Percentiles rank a stretch among this genome's conserved stretches.
phyloP scores from a whole-genome alignment of 352 stramenopile species.

The Aphanomyces astaci region DNA sequence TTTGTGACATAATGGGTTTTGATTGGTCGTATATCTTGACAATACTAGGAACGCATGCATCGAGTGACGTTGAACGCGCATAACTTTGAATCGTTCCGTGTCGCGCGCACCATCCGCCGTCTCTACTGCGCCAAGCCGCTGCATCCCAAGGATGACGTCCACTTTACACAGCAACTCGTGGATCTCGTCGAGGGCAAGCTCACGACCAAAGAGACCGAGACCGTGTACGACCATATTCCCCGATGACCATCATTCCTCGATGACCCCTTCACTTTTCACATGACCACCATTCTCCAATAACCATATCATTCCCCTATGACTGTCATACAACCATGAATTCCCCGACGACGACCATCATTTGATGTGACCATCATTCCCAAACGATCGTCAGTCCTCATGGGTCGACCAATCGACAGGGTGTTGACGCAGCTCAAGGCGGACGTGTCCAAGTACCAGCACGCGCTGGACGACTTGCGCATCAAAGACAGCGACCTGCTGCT shows the following conservation, averaged over 20 bases:
- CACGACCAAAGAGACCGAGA: slow-evolving; percentile 28
- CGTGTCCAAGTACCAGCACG: slow-evolving; percentile 51
- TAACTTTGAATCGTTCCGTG: slow-evolving; percentile 53
- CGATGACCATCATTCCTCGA: too few relatives aligned
- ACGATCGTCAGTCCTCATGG: too few relatives aligned
- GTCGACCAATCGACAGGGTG: too few relatives aligned
- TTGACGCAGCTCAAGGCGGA: slow-evolving; percentile 23
- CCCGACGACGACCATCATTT: too few relatives aligned
- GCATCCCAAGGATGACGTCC: slow-evolving; percentile 61
- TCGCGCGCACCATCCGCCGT: slow-evolving; percentile 54
- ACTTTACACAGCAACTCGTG: slow-evolving; percentile 69
- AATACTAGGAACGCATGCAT: slow-evolving; percentile 33
- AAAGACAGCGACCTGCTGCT: slow-evolving; percentile 65
- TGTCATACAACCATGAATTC: too few relatives aligned
- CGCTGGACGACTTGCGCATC: slow-evolving; percentile 45
- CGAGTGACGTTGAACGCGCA: slow-evolving; percentile 52
- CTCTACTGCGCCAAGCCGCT: slow-evolving; percentile 54
- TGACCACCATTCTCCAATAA: too few relatives aligned
- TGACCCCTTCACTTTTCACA: too few relatives aligned
- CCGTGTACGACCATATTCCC: slow-evolving; percentile 1
- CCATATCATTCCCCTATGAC: too few relatives aligned
- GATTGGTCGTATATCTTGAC: too few relatives aligned
- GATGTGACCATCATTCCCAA: too few relatives aligned
- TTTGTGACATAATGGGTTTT: too few relatives aligned
- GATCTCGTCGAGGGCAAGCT: slow-evolving; percentile 52